phyloP scores from a whole-genome alignment of 345 rosid genomes.

The Rhodamnia rubescens region DNA sequence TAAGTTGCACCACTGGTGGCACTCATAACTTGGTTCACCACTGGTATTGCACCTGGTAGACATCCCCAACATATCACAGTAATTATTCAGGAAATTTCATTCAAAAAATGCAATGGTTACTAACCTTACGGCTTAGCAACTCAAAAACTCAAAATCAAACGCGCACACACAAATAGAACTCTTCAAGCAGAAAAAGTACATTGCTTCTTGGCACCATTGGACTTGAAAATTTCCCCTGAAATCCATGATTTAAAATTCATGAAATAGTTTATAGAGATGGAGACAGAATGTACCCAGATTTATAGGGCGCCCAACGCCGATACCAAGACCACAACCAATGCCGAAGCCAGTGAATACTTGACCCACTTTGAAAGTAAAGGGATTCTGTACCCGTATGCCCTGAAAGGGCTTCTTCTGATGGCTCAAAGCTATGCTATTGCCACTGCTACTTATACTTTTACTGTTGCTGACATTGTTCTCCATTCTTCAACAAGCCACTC shows the following conservation, averaged over 20 bases:
- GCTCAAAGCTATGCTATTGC: conserved; percentile 13
- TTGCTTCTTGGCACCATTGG: conserved; percentile 4
- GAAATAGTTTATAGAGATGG: not conserved
- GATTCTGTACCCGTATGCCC: conserved; percentile 57
- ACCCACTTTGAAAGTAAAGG: conserved; percentile 75
- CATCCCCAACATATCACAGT: not conserved
- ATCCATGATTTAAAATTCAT: not conserved
- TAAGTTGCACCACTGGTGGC: conserved; percentile 93
- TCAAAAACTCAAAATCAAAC: not conserved
- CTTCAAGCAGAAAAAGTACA: conserved; percentile 8
- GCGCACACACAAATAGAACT: not conserved
- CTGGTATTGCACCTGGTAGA: conserved; percentile 61
- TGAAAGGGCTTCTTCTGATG: conserved; percentile 29
- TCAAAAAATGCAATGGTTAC: not conserved
- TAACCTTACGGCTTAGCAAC: not conserved
- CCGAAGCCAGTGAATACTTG: conserved; percentile 97
- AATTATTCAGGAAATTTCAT: not conserved
- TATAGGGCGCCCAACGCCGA: conserved; percentile 73
- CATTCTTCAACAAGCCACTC: conserved; percentile 15
- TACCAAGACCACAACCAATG: conserved; percentile 88
- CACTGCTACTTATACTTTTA: not conserved
- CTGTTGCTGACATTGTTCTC: conserved; percentile 4
- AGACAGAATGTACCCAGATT: conserved; percentile 44
- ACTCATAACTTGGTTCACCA: conserved; percentile 72
- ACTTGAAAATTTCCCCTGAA: conserved; percentile 19